Evolutionary conservation across 1,139 yeast species (phyloP).

Genomic region (Ashbya aceris): DNA sequence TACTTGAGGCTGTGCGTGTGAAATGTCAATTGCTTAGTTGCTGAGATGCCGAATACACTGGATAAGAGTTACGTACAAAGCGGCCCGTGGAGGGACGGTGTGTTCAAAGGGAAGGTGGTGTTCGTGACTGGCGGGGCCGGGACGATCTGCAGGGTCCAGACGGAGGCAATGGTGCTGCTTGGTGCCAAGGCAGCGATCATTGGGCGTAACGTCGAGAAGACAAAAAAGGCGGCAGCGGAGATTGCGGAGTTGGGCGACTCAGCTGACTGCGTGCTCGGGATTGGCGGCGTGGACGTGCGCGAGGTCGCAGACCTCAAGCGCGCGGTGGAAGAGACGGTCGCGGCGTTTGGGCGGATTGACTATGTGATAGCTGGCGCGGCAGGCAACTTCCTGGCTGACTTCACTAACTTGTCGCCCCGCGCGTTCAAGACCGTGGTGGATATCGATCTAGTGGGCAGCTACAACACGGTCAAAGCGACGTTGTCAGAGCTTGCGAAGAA

Average conservation of each 20-base stretch:
- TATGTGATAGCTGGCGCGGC: slow-evolving; percentile 93
- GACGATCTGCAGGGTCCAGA: slow-evolving; percentile 78
- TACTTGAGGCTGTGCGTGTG: too few species aligned
- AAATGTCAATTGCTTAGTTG: too few species aligned
- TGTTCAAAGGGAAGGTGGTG: slow-evolving; percentile 75
- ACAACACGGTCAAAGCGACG: slow-evolving; percentile 77
- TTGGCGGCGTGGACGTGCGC: slow-evolving; percentile 71
- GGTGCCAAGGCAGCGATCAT: slow-evolving; percentile 84
- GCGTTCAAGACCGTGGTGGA: slow-evolving; percentile 81
- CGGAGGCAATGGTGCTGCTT: slow-evolving; percentile 67
- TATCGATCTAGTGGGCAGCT: slow-evolving; percentile 79
- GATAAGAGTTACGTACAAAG: slow-evolving; percentile 21
- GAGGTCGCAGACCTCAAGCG: slow-evolving; percentile 43
- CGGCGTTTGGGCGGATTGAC: slow-evolving; percentile 56
- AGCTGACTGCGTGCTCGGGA: slow-evolving; percentile 60
- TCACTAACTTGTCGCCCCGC: slow-evolving; percentile 66
- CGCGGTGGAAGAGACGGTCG: slow-evolving; percentile 60
- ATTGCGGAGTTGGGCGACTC: slow-evolving; percentile 47
- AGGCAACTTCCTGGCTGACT: slow-evolving; percentile 78
- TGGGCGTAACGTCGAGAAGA: slow-evolving; percentile 63
- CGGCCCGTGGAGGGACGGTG: slow-evolving; percentile 41
- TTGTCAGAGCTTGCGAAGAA: slow-evolving; percentile 53
- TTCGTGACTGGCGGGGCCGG: slow-evolving; percentile 96
- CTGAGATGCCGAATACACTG: slow-evolving; percentile 23
- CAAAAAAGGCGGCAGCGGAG: slow-evolving; percentile 59